Evolutionary conservation across 805 yeast species (phyloP), one percentile per base, ranked within the genome.

Genomic region (Dipodascus geniculatus): DNA sequence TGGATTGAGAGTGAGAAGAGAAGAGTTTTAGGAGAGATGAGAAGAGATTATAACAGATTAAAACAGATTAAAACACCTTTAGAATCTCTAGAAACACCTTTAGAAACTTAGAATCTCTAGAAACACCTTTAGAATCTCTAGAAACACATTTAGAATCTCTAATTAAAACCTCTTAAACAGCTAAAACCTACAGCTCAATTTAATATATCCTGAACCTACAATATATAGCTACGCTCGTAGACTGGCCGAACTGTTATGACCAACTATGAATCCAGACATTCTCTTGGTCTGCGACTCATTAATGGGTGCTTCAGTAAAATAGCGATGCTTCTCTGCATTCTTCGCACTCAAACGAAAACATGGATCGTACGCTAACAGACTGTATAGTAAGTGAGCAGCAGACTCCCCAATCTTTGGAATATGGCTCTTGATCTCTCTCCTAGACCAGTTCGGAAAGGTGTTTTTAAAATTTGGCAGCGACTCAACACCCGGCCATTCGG

Each of bases 261-360:
- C 44, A 38, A 16, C 14, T 14, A 38, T 38, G 19, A 38, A 38
- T n/a, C 19, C 44, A 6, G 44, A 38, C 44, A 38, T 38, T 38
- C 44, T 9, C 14, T 38, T 38, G 14, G 44, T 38, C 14, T 38
- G 44, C 20, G 17, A 17, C 44, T 38, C 44, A n/a, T 38, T 17
- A 38, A 38, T 38, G 6, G 44, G 44, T n/a, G 44, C 6, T 16
- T 38, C 44, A 6, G 44, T 38, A 17, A 87, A 88, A 68, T 88
- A 93, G 9, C 96, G 95, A 70, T 91, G 98, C 59, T 78, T 65
- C 56, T 90, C 76, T 1, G 98, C 97, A 58, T 96, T 78, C 71
- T 89, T 90, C 53, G 99, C 99, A 63, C 95, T 84, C 62, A 93
- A 86, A 68, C 99, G 77, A 58, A 83, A 80, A 51, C 95, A 89